phyloP scores from a whole-genome alignment of 2,329 filamentous ascomycete genomes.

The Alternaria conjuncta region DNA sequence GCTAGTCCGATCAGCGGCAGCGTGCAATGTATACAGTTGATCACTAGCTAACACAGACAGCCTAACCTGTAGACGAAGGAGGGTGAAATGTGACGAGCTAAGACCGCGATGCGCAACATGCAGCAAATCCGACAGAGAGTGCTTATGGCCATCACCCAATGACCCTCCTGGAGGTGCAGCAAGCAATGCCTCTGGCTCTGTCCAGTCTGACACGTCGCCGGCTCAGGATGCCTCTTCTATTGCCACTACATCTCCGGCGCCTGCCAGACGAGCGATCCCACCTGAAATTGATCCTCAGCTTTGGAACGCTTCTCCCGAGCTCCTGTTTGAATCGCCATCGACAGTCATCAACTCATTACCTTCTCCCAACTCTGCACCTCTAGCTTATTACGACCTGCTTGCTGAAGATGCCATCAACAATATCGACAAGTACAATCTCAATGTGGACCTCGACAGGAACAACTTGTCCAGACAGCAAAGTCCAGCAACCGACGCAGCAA shows the following conservation, averaged over 20 bases:
- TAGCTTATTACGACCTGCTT: constrained; percentile 58
- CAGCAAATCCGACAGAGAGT: constrained; percentile 52
- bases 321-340: constrained; percentile 41
- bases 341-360: constrained; percentile 43
- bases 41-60: constrained; percentile 31
- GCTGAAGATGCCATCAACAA: constrained; percentile 53
- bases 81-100: constrained; percentile 60
- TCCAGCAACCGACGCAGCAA: constrained; percentile 24
- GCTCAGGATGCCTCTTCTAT: constrained; percentile 15
- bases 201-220: constrained; percentile 18
- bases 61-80: constrained; percentile 54
- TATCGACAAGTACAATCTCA: constrained; percentile 41
- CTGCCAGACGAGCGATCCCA: constrained; percentile 22
- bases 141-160: constrained; percentile 44
- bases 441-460: constrained; percentile 39
- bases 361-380: constrained; percentile 53
- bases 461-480: constrained; percentile 35
- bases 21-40: neutral
- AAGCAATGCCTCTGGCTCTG: constrained; percentile 19
- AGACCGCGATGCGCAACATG: constrained; percentile 55
- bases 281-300: constrained; percentile 28
- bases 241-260: constrained; percentile 21
- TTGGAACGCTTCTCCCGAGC: constrained; percentile 37
- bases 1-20: neutral
- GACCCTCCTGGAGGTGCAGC: constrained; percentile 10